Conservation (phyloP, 176 grass and related monocot genomes). For the Panicum miliaceum region DNA sequence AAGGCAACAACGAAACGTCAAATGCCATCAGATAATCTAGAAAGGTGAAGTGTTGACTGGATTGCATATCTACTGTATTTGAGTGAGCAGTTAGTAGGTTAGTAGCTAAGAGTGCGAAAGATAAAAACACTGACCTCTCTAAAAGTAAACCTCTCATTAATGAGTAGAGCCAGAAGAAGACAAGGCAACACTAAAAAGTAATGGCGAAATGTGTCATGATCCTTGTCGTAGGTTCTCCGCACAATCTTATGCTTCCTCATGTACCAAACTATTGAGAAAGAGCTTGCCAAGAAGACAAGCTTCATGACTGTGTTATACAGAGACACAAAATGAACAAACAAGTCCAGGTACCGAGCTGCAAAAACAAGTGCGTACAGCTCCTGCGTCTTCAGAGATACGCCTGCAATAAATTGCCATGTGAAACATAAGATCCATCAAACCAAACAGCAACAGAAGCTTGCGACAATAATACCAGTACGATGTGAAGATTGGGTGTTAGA, state of each 20-base stretch:
- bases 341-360: constrained; percentile 86
- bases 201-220: constrained; percentile 90
- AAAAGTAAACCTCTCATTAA: constrained; percentile 88
- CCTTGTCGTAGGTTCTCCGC: constrained; percentile 84
- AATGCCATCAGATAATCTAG: background rate
- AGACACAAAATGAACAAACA: constrained; percentile 74
- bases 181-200: constrained; percentile 78
- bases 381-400: constrained; percentile 95
- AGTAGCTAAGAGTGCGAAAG: background rate
- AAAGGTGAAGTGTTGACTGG: background rate
- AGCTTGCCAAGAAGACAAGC: constrained; percentile 89
- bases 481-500: background rate
- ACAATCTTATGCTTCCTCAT: constrained; percentile 93
- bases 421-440: background rate
- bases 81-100: background rate
- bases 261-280: constrained; percentile 96
- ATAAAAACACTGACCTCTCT: constrained; percentile 65
- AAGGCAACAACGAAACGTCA: constrained; percentile 1
- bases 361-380: constrained; percentile 96
- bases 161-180: constrained; percentile 71
- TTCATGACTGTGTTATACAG: constrained; percentile 95
- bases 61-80: background rate
- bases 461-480: background rate
- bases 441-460: background rate
- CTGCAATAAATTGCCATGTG: constrained; percentile 42